Base-by-base conservation (phyloP, 768 basidiomycete genomes). In the Kwoniella heveanensis region DNA sequence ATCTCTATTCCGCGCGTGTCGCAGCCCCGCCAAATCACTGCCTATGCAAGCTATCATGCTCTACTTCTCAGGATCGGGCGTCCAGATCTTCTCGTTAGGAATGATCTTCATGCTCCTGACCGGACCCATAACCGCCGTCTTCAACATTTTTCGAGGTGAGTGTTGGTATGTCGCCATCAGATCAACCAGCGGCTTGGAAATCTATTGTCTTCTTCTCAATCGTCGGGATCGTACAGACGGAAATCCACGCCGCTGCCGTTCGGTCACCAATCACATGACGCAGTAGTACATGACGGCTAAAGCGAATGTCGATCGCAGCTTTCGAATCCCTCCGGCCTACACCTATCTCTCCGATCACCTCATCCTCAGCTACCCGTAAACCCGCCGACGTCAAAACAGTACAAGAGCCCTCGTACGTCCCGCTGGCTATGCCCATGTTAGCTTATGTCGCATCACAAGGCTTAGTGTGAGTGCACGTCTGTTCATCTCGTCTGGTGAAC, bases 11-110 rank as follows among this genome's bases (percentile, higher is more conserved):
- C n/a, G n/a, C n/a, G n/a, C n/a, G n/a, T n/a, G n/a, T n/a, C 17
- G 17, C 65, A 79, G 78, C 2, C 93, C 93, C 0, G 91, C 90
- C 32, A 96, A 97, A 80, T 87, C 88, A 15, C 84, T 97, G 26
- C 93, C 93, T 2, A 96, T 96, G 94, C 92, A 97, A 75, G 92
- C 89, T 4, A 90, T 97, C 82, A 97, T 97, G 94, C 84, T 97
- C 32, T 97, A 97, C 85, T 95, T 97, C 90, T 94, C 92, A 22
- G 94, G 94, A 36, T 88, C 91, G 13, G 91, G 92, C 54, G 89
- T 97, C 15, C 94, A 97, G 80, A 89, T 97, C 47, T 96, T 97
- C 80, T 94, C 92, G 81, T 91, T 97, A 83, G 92, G 94, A 32
- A 94, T 93, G 78, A 89, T 97, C 22, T 88, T 92, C 76, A 93